A percentile compares a stretch with the other conserved stretches of the same genome.
phyloP scores from a whole-genome alignment of 768 basidiomycete genomes.

The Sarcodon sp. region DNA sequence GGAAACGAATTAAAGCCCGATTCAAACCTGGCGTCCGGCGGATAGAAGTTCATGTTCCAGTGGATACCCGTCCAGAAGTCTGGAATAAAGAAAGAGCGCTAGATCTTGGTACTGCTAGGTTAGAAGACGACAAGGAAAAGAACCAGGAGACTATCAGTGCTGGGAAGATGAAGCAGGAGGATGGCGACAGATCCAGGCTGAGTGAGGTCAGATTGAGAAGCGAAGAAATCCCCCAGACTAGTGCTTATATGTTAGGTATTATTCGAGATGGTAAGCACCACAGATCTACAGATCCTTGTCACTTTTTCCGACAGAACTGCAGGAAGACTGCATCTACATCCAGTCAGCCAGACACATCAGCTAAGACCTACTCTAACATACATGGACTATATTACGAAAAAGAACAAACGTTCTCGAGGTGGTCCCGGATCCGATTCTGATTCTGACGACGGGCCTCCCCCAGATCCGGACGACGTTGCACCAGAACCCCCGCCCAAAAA shows the following conservation, averaged over 20 bases:
- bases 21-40: slow-evolving; percentile 49
- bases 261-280: slow-evolving; percentile 48
- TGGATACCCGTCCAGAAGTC: slow-evolving; percentile 70
- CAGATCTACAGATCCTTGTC: background rate
- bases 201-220: slow-evolving; percentile 61
- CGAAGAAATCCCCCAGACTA: slow-evolving; percentile 54
- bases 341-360: slow-evolving; percentile 69
- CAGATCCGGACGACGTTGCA: slow-evolving; percentile 61
- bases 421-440: slow-evolving; percentile 51
- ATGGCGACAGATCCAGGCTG: slow-evolving; percentile 49
- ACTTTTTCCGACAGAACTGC: slow-evolving; percentile 5
- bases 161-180: slow-evolving; percentile 24
- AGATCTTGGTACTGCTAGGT: slow-evolving; percentile 49
- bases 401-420: slow-evolving; percentile 35
- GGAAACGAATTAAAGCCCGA: slow-evolving; percentile 67
- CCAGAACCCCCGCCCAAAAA: slow-evolving; percentile 40
- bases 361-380: slow-evolving; percentile 75
- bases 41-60: slow-evolving; percentile 70
- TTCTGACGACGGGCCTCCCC: slow-evolving; percentile 68
- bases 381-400: slow-evolving; percentile 59
- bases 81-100: slow-evolving; percentile 65
- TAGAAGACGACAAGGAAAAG: slow-evolving; percentile 70
- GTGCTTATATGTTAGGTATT: slow-evolving; percentile 65
- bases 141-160: slow-evolving; percentile 35
- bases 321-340: slow-evolving; percentile 71